These are phyloP conservation scores for Phytophthora foliorum DNA, from an alignment of 352 stramenopile genomes.

Conservation along the genomic window DNA sequence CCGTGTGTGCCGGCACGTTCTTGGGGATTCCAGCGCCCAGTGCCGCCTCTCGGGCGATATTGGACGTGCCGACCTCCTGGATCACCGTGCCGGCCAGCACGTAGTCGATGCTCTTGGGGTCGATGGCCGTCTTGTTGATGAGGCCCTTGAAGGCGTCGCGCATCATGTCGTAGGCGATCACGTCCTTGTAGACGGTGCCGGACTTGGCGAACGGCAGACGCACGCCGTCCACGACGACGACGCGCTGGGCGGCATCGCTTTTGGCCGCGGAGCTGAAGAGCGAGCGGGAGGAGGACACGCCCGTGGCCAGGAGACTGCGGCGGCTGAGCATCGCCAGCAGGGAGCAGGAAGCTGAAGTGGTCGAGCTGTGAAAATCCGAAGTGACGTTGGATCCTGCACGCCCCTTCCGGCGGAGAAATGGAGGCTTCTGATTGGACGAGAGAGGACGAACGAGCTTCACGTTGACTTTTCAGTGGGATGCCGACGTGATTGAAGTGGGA, in stretches of 20 bases:
- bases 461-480: constrained; percentile 16
- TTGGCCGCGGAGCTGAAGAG: constrained; percentile 29
- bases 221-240: constrained; percentile 95
- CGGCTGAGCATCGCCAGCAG: constrained; percentile 40
- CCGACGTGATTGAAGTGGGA: constrained; percentile 31
- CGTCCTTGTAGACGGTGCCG: constrained; percentile 97
- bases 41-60: constrained; percentile 97
- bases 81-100: constrained; percentile 97
- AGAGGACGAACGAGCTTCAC: constrained; percentile 17
- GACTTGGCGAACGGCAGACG: constrained; percentile 97
- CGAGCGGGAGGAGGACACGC: constrained; percentile 42
- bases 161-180: constrained; percentile 98
- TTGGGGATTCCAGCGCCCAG: constrained; percentile 97
- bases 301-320: constrained; percentile 24
- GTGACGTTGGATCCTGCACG: constrained; percentile 28
- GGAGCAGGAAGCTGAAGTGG: background rate
- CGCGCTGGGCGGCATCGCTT: constrained; percentile 58
- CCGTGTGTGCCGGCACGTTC: constrained; percentile 95
- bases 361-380: constrained; percentile 31
- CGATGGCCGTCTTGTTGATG: constrained; percentile 95
- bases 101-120: constrained; percentile 97
- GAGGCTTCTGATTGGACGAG: constrained; percentile 26
- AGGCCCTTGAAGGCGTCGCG: constrained; percentile 96
- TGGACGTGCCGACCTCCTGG: constrained; percentile 97
- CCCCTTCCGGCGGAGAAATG: constrained; percentile 24